phyloP scores from a whole-genome alignment of 2,329 filamentous ascomycete genomes.

The Calonectria honghensis region DNA sequence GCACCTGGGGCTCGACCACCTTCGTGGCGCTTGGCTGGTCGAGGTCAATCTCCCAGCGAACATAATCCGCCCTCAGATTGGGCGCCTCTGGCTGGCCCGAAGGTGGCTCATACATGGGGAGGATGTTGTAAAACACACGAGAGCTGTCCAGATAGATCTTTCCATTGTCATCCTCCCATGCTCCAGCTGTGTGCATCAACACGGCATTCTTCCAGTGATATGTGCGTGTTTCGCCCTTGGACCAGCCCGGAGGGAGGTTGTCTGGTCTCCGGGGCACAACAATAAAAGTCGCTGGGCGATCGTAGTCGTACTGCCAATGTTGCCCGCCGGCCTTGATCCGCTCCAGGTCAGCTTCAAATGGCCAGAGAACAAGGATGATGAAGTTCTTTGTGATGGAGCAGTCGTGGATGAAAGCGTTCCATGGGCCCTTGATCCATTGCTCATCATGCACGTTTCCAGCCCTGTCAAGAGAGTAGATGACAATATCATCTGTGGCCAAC shows the following conservation, averaged over 20 bases:
- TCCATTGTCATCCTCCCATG: not conserved
- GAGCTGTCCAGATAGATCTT: conserved; percentile 14
- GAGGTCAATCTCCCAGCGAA: conserved; percentile 12
- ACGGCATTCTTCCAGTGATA: conserved; percentile 18
- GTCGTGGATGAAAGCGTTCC: conserved; percentile 13
- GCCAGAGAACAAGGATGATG: conserved; percentile 12
- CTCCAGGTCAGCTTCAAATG: conserved; percentile 1
- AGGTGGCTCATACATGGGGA: conserved; percentile 1
- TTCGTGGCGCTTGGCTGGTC: not conserved
- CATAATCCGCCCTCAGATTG: conserved; percentile 4
- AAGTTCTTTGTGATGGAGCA: conserved; percentile 15
- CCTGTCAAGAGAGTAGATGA: conserved; percentile 5
- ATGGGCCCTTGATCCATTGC: not conserved
- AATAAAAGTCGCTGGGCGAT: conserved; percentile 5
- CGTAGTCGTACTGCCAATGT: conserved; percentile 16
- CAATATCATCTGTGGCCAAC: conserved; percentile 5
- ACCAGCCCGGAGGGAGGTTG: not conserved
- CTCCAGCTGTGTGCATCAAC: conserved; percentile 1
- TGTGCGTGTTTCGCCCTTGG: conserved; percentile 1
- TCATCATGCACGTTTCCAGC: not conserved
- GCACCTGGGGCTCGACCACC: conserved; percentile 3
- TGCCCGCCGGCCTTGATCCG: conserved; percentile 1
- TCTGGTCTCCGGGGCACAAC: not conserved
- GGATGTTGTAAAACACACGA: conserved; percentile 10
- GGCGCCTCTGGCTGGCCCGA: not conserved